Evolutionary conservation across 225 moss, liverwort and hornwort species (phyloP), one percentile per base, ranked within the genome.

Genomic region (Straminergon stramineum): DNA sequence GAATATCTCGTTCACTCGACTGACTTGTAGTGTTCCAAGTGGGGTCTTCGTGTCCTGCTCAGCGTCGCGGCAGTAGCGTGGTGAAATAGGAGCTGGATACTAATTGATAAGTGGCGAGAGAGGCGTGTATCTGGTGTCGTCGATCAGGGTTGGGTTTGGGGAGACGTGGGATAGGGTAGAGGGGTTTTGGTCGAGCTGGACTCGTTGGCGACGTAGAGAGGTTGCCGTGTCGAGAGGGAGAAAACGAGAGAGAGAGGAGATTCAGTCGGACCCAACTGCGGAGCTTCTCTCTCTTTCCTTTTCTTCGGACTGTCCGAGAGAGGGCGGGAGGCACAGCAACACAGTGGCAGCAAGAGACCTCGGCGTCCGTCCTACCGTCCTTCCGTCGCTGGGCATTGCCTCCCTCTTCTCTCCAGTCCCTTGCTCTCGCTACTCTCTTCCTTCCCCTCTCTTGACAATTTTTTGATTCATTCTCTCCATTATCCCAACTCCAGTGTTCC

Each of bases 211-310:
- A 81, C 70, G 90, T 92, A 88, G 85, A 61, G 58, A 31, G 58
- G 24, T 43, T 52, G 8, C 7, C 14, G 56, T 39, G 52, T 85
- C 88, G 96, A 93, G 97, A 97, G 97, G 96, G 96, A 94, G 97
- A 97, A 95, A 97, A 96, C 95, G 95, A 95, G 96, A 95, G 96
- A 97, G 97, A 97, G 91, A 87, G 95, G 95, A 94, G 94, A 93
- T 95, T 96, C 94, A 95, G 94, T 91, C 89, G 34, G 18, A 31
- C 32, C 89, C 84, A 43, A 32, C 81, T 90, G 97, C 94, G 96
- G 89, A 89, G 96, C 95, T 95, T 95, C 96, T 97, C 96, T 97
- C 95, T 96, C 97, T 95, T 95, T 97, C 96, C 95, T 97, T 97
- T 94, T 97, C 96, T 96, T 96, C 93, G 95, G 95, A 96, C 95